Evolutionary conservation across 768 basidiomycete species (phyloP).

Genomic region (Panaeolus cyanescens): DNA sequence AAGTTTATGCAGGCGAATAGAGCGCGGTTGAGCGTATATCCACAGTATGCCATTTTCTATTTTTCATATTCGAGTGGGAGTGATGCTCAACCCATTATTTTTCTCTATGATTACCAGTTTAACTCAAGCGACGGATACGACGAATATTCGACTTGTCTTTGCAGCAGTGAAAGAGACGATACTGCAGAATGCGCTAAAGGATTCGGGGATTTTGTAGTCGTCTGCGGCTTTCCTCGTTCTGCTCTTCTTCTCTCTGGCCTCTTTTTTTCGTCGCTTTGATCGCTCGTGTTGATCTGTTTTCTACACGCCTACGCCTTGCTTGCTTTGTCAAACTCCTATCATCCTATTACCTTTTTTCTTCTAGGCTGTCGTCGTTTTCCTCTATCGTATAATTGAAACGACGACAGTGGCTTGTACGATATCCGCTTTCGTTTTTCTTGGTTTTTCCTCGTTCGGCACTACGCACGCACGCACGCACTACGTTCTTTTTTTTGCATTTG

Average conservation of each 20-base stretch:
- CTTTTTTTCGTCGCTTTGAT: not conserved
- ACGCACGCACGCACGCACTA: too few species aligned
- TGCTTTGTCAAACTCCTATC: not conserved
- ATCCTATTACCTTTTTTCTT: not conserved
- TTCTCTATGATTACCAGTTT: slow-evolving; percentile 42
- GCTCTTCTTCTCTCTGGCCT: not conserved
- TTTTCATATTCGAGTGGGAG: not conserved
- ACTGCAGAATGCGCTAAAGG: slow-evolving; percentile 82
- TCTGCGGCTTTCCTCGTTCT: slow-evolving; percentile 20
- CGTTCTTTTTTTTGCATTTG: too few species aligned
- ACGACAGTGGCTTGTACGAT: not conserved
- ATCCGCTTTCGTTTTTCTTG: too few species aligned
- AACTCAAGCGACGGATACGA: slow-evolving; percentile 89
- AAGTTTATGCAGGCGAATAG: slow-evolving; percentile 91
- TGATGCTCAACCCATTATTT: not conserved
- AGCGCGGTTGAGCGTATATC: slow-evolving; percentile 84
- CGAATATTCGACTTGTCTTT: slow-evolving; percentile 80
- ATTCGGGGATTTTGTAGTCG: slow-evolving; percentile 74
- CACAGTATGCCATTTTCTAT: slow-evolving; percentile 60
- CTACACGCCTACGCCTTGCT: not conserved
- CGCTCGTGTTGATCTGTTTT: not conserved
- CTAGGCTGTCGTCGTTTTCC: not conserved
- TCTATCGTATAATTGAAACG: not conserved
- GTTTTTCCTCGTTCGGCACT: too few species aligned
- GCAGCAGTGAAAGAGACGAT: slow-evolving; percentile 95